These are phyloP conservation scores for Fusarium chuoi DNA, from an alignment of 2,329 filamentous ascomycete genomes.

Conservation along the genomic window DNA sequence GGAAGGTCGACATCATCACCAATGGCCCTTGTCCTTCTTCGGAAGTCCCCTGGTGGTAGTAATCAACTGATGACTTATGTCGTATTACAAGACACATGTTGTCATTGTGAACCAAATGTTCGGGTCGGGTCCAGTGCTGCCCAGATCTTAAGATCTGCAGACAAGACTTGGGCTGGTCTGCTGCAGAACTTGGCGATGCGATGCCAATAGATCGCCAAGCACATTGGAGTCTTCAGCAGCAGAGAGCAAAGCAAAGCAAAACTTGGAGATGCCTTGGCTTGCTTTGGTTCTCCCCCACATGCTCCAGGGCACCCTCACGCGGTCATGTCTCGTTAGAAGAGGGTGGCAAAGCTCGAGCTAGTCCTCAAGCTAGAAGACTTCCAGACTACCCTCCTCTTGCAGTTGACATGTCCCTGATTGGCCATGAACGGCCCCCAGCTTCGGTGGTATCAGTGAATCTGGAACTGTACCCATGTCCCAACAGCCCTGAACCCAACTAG, in stretches of 20 bases:
- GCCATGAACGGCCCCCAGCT: constrained; percentile 5
- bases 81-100: constrained; percentile 3
- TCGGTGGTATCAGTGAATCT: constrained; percentile 18
- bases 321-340: not conserved
- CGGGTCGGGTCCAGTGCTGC: constrained; percentile 15
- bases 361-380: constrained; percentile 39
- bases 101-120: constrained; percentile 15
- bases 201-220: constrained; percentile 27
- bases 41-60: not conserved
- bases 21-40: constrained; percentile 6
- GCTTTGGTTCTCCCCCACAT: constrained; percentile 18
- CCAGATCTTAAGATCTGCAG: constrained; percentile 38
- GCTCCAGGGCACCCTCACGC: constrained; percentile 5
- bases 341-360: constrained; percentile 12
- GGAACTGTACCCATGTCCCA: constrained; percentile 5
- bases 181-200: constrained; percentile 37
- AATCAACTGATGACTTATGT: not conserved
- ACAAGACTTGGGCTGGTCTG: constrained; percentile 5
- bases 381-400: constrained; percentile 33
- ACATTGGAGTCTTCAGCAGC: not conserved
- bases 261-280: constrained; percentile 9
- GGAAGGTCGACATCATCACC: constrained; percentile 37
- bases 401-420: constrained; percentile 19
- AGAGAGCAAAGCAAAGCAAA: not conserved
- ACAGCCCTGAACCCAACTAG: not conserved